These are phyloP conservation scores for Coniferiporia weirii DNA, from an alignment of 1,284 basidiomycete genomes.

Conservation along the genomic window DNA sequence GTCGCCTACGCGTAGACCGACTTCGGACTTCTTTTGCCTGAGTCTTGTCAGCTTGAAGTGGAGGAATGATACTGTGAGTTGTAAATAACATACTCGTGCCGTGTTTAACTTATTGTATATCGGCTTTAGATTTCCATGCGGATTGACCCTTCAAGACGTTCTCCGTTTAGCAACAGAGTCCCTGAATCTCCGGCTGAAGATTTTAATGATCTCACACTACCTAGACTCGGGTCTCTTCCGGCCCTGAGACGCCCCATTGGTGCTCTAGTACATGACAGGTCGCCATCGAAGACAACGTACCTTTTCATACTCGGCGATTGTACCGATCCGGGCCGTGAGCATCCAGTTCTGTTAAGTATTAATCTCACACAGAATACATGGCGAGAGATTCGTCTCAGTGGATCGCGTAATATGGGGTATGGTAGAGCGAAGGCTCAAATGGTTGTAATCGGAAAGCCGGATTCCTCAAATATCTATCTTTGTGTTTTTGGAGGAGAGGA, in stretches of 20 bases:
- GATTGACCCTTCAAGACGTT: neutral
- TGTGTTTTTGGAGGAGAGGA: constrained; percentile 8
- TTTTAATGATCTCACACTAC: neutral
- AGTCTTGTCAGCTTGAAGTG: neutral
- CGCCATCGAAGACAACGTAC: neutral
- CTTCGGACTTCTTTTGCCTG: constrained; percentile 6
- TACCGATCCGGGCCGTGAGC: neutral
- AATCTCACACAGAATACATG: constrained; percentile 5
- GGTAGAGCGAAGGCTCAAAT: neutral
- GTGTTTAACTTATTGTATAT: neutral
- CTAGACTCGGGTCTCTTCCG: neutral
- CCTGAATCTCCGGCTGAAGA: neutral
- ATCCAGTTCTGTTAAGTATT: constrained; percentile 3
- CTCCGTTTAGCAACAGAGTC: neutral
- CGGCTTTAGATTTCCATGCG: neutral
- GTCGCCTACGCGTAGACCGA: constrained; percentile 7
- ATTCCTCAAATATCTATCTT: neutral
- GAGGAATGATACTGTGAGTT: neutral
- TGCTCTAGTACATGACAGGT: constrained; percentile 1
- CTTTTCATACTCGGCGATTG: constrained; percentile 6
- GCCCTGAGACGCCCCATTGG: neutral
- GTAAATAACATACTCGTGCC: neutral
- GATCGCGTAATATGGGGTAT: neutral
- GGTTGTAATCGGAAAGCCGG: neutral
- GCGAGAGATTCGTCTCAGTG: constrained; percentile 2